Percentiles rank a stretch among this genome's conserved stretches.
Evolutionary conservation across 2,329 filamentous ascomycete genomes (phyloP).

Genomic region (Drechslerella stenobrocha): DNA sequence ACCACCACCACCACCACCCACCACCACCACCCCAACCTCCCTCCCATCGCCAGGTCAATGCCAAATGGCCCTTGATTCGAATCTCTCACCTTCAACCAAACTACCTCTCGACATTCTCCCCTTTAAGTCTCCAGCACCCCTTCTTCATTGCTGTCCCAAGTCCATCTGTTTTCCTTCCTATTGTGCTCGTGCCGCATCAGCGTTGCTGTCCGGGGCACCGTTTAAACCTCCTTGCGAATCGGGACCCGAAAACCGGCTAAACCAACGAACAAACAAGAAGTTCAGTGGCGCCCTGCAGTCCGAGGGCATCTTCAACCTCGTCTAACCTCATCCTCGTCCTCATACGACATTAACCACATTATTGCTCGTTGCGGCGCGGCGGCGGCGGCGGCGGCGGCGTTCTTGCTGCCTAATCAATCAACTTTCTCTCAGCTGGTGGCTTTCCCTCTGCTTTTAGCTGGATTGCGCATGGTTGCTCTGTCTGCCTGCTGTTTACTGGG

Average conservation of each 20-base stretch:
- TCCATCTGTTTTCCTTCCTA: no score
- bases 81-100: no score
- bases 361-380: slow-evolving; percentile 19
- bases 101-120: no score
- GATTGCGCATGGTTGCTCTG: no score
- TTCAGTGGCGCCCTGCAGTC: neutral
- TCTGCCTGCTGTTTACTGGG: no score
- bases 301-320: slow-evolving; percentile 25
- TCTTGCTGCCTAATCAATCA: slow-evolving; percentile 2
- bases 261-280: slow-evolving; percentile 4
- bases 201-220: slow-evolving; percentile 24
- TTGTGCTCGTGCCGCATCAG: no score
- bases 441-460: neutral
- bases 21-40: neutral
- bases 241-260: neutral
- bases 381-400: slow-evolving; percentile 4
- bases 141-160: no score
- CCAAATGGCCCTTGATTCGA: neutral
- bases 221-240: slow-evolving; percentile 1
- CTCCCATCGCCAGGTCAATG: no score
- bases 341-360: no score
- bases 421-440: neutral
- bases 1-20: neutral
- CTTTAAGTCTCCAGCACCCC: no score
- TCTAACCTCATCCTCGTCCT: slow-evolving; percentile 37